Evolutionary conservation across 2,329 filamentous ascomycete genomes (phyloP), one percentile per base, ranked within the genome.

Genomic region (Alternaria longipes): DNA sequence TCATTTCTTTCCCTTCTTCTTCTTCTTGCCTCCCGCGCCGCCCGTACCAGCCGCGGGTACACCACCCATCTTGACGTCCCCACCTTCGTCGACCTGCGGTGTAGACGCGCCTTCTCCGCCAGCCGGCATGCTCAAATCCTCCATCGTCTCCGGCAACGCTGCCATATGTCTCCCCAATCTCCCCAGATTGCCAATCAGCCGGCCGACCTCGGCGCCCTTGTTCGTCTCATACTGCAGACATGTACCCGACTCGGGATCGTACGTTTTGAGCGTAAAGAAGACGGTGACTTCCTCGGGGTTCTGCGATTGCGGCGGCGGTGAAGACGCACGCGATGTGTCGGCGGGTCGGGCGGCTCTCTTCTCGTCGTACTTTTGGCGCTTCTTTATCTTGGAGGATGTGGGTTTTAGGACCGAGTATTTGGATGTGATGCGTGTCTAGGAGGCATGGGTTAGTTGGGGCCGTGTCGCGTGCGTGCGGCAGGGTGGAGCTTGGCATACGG

Each of bases 221-320:
- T 90, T 90, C 36, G 95, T 99, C 76, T 88, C 86, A 84, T 97
- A 98, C 81, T 97, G 97, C 65, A 99, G 85, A 63, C 90, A 90
- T 59, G 90, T 89, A 73, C 95, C 95, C 56, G 89, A 91, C 42
- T 83, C 83, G 0, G 95, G 91, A 78, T 97, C 92, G 82, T 89
- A 98, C 5, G 95, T 95, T 83, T 97, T 98, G 63, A 99, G 82
- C 4, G 89, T 90, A 53, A 99, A 89, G 56, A 85, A 87, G 66
- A 90, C 93, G 41, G 69, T 73, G 16, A 70, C 66, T 41, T 74
- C 74, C 40, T 74, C 63, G 20, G 67, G 66, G 22, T 71, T 70
- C 53, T 66, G 67, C 42, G 65, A 56, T 58, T 69, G 59, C 12
- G 68, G 67, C 73, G 74, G 58, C 47, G 66, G 75, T 60, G 73